These are phyloP conservation scores for Aspergillus awamori DNA, from an alignment of 2,329 filamentous ascomycete genomes.

Conservation along the genomic window DNA sequence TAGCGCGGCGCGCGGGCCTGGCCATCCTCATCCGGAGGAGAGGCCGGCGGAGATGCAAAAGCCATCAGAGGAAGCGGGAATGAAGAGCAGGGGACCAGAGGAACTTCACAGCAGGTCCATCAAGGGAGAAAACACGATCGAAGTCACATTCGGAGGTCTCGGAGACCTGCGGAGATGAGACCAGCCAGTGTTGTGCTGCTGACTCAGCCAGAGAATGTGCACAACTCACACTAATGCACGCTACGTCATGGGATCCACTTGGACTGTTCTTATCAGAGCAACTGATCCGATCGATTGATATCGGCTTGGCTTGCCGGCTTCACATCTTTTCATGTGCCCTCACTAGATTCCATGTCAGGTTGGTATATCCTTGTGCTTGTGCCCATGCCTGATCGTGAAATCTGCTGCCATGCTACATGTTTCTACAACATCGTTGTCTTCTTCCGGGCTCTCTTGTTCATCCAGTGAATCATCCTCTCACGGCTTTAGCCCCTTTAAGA, in stretches of 20 bases:
- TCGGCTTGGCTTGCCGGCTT: background rate
- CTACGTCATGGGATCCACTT: background rate
- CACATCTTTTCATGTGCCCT: background rate
- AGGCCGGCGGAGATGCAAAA: slow-evolving; percentile 18
- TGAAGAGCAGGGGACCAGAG: background rate
- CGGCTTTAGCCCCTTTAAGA: too few relatives aligned
- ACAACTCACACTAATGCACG: background rate
- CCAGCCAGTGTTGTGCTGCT: background rate
- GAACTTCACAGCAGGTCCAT: background rate
- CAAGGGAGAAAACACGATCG: background rate
- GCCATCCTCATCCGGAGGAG: slow-evolving; percentile 22
- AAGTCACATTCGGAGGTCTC: background rate
- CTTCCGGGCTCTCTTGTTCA: too few relatives aligned
- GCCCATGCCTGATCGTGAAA: background rate
- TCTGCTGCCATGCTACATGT: too few relatives aligned
- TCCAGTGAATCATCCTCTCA: too few relatives aligned
- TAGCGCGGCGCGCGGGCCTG: slow-evolving; percentile 58
- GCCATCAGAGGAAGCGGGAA: slow-evolving; percentile 2
- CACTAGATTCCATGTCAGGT: background rate
- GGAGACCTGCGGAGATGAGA: background rate
- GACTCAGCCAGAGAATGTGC: background rate
- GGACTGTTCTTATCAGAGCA: background rate
- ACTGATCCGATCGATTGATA: background rate
- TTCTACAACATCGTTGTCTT: too few relatives aligned
- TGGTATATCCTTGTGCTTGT: background rate